Evolutionary conservation across 176 grass and related monocot species (phyloP).

Genomic region (Puccinellia tenuiflora): DNA sequence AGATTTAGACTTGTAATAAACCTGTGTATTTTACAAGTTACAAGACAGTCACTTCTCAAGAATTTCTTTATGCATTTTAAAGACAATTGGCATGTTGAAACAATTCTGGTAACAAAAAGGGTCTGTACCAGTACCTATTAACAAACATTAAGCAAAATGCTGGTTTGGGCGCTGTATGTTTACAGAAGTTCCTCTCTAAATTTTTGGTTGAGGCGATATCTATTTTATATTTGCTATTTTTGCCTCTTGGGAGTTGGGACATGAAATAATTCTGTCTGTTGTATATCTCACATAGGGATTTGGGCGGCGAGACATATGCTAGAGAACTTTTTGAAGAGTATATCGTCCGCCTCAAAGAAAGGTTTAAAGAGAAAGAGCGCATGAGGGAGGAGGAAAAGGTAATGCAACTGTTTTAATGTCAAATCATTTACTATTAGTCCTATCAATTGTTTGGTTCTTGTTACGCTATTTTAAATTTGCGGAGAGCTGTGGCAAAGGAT

Average conservation of each 20-base stretch:
- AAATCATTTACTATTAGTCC: not conserved
- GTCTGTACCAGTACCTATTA: not conserved
- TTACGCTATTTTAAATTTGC: not conserved
- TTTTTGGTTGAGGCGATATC: not conserved
- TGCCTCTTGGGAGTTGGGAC: not conserved
- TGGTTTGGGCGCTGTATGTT: not conserved
- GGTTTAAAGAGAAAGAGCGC: conserved; percentile 80
- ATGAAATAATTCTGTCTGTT: conserved; percentile 21
- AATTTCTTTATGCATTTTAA: not conserved
- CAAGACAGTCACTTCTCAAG: not conserved
- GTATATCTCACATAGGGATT: conserved; percentile 43
- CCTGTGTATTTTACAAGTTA: not conserved
- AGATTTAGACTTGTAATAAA: not conserved
- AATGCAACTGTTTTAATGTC: not conserved
- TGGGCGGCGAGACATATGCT: conserved; percentile 30
- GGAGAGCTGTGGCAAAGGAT: not conserved
- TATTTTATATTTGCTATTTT: conserved; percentile 5
- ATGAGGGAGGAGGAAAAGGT: conserved; percentile 97
- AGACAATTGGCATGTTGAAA: not conserved
- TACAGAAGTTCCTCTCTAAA: not conserved
- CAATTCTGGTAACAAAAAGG: not conserved
- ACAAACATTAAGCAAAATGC: not conserved
- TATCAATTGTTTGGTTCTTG: not conserved
- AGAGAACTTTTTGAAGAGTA: conserved; percentile 89
- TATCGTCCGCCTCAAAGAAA: conserved; percentile 75